Conservation (phyloP, 2,329 filamentous ascomycete species). For the Zymoseptoria ardabiliae region DNA sequence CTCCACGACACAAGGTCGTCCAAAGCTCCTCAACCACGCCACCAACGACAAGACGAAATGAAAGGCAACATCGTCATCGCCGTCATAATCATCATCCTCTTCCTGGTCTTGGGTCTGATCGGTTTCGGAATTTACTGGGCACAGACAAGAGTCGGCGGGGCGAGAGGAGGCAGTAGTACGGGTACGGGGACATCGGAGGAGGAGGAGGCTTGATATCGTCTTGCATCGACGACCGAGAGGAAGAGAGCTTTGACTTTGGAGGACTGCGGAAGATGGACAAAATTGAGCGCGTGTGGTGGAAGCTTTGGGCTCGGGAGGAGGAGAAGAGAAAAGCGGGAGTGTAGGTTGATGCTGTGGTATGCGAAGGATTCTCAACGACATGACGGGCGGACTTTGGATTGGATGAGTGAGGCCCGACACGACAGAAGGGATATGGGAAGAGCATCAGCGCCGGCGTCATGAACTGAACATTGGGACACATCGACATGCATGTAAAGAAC, state of each 20-base stretch:
- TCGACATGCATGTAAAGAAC: neutral
- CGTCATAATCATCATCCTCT: conserved; percentile 47
- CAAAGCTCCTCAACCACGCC: neutral
- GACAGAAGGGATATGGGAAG: neutral
- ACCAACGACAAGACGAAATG: conserved; percentile 29
- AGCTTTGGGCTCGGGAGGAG: neutral
- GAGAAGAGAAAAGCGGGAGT: neutral
- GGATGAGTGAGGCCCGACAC: neutral
- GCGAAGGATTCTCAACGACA: no score
- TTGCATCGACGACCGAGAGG: neutral
- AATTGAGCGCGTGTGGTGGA: neutral
- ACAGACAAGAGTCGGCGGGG: conserved; percentile 30
- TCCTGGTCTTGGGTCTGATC: conserved; percentile 44
- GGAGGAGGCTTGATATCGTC: conserved; percentile 21
- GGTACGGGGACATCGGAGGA: conserved; percentile 24
- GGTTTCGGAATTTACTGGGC: conserved; percentile 45
- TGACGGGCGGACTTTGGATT: neutral
- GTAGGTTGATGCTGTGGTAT: neutral
- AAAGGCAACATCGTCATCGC: conserved; percentile 47
- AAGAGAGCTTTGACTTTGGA: neutral
- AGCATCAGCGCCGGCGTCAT: neutral
- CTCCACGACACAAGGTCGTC: neutral
- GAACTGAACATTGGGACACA: neutral
- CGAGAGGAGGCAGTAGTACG: conserved; percentile 17
- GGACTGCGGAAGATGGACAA: neutral